phyloP scores from a whole-genome alignment of 192 early-diverging fungal genomes.

The Mortierella claussenii region DNA sequence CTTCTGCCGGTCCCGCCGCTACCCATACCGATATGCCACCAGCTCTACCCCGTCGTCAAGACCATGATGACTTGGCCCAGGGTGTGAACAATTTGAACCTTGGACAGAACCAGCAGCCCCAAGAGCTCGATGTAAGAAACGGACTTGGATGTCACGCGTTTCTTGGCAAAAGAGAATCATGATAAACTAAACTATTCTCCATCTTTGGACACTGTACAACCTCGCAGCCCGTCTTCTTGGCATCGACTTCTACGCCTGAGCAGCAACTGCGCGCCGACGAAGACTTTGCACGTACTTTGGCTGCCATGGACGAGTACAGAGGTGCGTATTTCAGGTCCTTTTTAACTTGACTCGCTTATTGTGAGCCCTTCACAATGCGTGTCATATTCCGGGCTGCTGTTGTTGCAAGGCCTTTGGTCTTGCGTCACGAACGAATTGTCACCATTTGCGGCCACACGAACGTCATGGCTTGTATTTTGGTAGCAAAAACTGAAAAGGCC shows the following conservation, averaged over 20 bases:
- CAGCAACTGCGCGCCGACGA: conserved; percentile 67
- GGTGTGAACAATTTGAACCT: conserved; percentile 27
- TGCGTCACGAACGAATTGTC: too few relatives aligned
- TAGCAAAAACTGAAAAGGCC: too few relatives aligned
- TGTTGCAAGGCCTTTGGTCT: too few relatives aligned
- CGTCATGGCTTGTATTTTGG: too few relatives aligned
- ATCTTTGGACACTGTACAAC: background rate
- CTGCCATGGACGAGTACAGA: conserved; percentile 59
- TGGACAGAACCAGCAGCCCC: conserved; percentile 16
- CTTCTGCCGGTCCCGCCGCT: background rate
- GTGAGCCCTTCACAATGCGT: too few relatives aligned
- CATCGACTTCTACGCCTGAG: conserved; percentile 53
- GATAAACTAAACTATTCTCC: background rate
- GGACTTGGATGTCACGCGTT: too few relatives aligned
- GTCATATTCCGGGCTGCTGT: too few relatives aligned
- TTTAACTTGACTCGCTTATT: too few relatives aligned
- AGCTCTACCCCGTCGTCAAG: conserved; percentile 45
- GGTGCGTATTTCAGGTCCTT: too few relatives aligned
- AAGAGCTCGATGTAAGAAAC: conserved; percentile 49
- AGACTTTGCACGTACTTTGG: conserved; percentile 62
- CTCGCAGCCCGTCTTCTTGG: conserved; percentile 51
- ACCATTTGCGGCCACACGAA: too few relatives aligned
- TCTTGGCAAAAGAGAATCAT: background rate
- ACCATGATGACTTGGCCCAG: conserved; percentile 7
- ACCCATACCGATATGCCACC: conserved; percentile 14